phyloP scores from a whole-genome alignment of 2,329 filamentous ascomycete species.

The Apiospora saccharicola region DNA sequence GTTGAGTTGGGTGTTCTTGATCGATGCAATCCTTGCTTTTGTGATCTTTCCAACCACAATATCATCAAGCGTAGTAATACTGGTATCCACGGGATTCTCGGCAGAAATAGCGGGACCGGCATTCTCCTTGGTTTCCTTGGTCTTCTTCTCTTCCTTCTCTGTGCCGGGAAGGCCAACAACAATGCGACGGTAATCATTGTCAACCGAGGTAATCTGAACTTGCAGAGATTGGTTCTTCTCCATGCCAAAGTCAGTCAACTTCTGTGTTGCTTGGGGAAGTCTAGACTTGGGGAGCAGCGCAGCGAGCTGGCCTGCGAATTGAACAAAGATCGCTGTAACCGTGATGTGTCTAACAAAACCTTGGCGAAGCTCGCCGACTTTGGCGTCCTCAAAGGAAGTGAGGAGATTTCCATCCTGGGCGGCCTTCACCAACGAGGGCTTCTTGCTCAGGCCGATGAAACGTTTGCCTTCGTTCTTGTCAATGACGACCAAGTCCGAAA shows the following conservation, averaged over 20 bases:
- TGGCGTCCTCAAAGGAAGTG: constrained; percentile 74
- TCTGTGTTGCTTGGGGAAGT: constrained; percentile 73
- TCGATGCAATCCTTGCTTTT: constrained; percentile 79
- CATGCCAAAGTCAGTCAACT: constrained; percentile 79
- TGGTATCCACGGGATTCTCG: constrained; percentile 66
- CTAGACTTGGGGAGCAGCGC: constrained; percentile 83
- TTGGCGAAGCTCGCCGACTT: constrained; percentile 71
- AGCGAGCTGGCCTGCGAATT: constrained; percentile 80
- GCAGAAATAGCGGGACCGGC: constrained; percentile 47
- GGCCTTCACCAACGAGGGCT: constrained; percentile 81
- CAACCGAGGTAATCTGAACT: constrained; percentile 75
- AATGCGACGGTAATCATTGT: constrained; percentile 75
- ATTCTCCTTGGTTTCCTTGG: constrained; percentile 44
- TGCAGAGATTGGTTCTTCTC: constrained; percentile 78
- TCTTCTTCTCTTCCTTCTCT: constrained; percentile 53
- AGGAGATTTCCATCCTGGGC: constrained; percentile 76
- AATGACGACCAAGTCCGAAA: constrained; percentile 85
- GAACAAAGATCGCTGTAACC: constrained; percentile 82
- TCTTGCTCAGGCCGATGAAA: constrained; percentile 80
- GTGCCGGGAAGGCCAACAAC: constrained; percentile 57
- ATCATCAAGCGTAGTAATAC: constrained; percentile 72
- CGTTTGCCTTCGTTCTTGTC: constrained; percentile 82
- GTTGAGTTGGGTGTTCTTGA: constrained; percentile 93
- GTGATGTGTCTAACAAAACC: constrained; percentile 91
- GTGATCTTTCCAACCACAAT: constrained; percentile 75